These are phyloP conservation scores for Urostyla sp. DNA, from an alignment of 73 alveolate species.

Conservation along the genomic window DNA sequence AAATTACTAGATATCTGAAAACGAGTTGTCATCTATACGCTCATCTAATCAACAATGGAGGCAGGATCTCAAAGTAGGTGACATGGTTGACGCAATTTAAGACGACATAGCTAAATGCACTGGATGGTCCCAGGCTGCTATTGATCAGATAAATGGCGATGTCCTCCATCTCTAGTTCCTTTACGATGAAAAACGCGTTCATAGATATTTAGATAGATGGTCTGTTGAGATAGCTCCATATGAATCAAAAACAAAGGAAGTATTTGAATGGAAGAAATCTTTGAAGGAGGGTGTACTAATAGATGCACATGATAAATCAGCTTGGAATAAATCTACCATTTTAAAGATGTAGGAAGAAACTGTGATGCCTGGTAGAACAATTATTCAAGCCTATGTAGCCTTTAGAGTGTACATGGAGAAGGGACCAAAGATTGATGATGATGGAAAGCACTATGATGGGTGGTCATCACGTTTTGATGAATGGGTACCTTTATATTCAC, in stretches of 20 bases:
- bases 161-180: conserved; percentile 23
- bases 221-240: conserved; percentile 48
- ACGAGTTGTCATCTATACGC: conserved; percentile 3
- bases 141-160: conserved; percentile 35
- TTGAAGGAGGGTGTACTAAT: conserved; percentile 1
- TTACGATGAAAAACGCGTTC: conserved; percentile 21
- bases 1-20: conserved; percentile 47
- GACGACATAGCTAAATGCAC: conserved; percentile 48
- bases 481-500: conserved; percentile 75
- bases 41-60: conserved; percentile 71
- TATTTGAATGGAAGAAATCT: conserved; percentile 50
- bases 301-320: conserved; percentile 54
- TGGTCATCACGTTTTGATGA: conserved; percentile 82
- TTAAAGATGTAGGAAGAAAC: conserved; percentile 50
- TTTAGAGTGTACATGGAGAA: conserved; percentile 75
- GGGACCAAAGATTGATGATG: conserved; percentile 72
- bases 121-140: conserved; percentile 58
- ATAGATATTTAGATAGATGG: conserved; percentile 42
- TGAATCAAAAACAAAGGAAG: conserved; percentile 43
- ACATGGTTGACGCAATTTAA: conserved; percentile 69
- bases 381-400: conserved; percentile 58
- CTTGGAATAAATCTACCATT: conserved; percentile 65
- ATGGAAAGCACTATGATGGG: conserved; percentile 70
- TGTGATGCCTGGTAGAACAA: not conserved
- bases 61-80: conserved; percentile 67